Percentiles rank a stretch among this genome's conserved stretches.
Conservation (phyloP, 1,284 basidiomycete species). For the Ceraceosorus guamensis region DNA sequence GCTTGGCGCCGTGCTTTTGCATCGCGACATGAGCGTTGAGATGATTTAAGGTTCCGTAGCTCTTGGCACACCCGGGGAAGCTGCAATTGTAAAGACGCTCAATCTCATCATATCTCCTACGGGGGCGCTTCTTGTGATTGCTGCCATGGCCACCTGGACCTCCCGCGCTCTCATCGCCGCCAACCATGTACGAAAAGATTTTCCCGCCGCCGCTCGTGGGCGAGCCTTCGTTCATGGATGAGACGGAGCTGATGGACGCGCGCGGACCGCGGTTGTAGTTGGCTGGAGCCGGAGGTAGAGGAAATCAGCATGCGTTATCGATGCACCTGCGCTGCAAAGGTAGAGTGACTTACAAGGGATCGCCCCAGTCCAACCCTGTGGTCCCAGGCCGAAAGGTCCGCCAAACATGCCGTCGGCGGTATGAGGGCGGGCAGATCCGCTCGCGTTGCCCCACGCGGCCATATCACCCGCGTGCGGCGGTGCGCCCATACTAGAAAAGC, state of each 20-base stretch:
- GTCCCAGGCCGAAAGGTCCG: not conserved
- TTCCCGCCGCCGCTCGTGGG: conserved; percentile 12
- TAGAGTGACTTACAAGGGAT: not conserved
- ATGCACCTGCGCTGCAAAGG: too few species aligned
- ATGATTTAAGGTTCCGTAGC: conserved; percentile 82
- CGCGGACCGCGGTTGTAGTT: not conserved
- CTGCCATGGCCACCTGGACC: conserved; percentile 6
- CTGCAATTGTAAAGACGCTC: conserved; percentile 79
- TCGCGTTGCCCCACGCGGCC: conserved; percentile 33
- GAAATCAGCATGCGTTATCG: too few species aligned
- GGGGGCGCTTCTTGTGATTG: conserved; percentile 32
- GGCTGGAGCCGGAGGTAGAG: too few species aligned
- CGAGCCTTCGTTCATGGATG: not conserved
- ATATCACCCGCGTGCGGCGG: conserved; percentile 27
- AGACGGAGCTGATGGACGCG: not conserved
- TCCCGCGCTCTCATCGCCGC: conserved; percentile 14
- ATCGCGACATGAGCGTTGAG: conserved; percentile 85
- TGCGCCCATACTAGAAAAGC: conserved; percentile 5
- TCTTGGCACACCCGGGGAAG: conserved; percentile 73
- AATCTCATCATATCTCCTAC: conserved; percentile 53
- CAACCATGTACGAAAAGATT: conserved; percentile 32
- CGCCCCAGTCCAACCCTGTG: not conserved
- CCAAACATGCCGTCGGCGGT: conserved; percentile 41
- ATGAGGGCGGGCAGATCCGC: conserved; percentile 33
- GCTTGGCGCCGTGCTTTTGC: conserved; percentile 80